Conservation (phyloP, 2,329 filamentous ascomycete species). For the Ceratocystis alfenasii region DNA sequence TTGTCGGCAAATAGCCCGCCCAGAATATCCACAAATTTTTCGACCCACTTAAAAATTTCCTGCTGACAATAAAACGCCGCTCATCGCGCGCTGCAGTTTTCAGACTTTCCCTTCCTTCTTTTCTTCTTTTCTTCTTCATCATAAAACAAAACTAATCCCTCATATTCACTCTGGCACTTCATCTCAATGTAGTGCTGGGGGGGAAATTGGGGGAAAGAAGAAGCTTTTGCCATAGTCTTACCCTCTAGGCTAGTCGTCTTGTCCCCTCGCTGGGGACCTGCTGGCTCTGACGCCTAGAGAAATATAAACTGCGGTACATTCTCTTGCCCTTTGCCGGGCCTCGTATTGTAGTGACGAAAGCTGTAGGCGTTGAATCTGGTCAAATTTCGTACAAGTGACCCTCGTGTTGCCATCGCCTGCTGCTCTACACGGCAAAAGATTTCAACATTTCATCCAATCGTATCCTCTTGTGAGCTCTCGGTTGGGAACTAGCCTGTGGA, state of each 20-base stretch:
- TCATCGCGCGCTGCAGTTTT: constrained; percentile 1
- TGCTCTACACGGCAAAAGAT: background rate
- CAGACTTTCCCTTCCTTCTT: constrained; percentile 20
- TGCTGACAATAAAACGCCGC: constrained; percentile 13
- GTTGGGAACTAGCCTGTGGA: constrained; percentile 24
- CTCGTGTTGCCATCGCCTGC: too few species aligned
- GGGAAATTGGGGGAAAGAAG: constrained; percentile 62
- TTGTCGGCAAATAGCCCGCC: background rate
- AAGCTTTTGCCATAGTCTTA: constrained; percentile 32
- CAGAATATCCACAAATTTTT: background rate
- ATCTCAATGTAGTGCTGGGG: constrained; percentile 47
- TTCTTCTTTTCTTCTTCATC: constrained; percentile 29
- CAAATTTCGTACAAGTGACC: too few species aligned
- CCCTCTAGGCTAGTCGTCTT: constrained; percentile 35
- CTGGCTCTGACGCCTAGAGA: constrained; percentile 27
- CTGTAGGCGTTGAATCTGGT: too few species aligned
- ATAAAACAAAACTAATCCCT: constrained; percentile 32
- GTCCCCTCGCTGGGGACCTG: constrained; percentile 6
- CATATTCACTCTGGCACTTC: constrained; percentile 57
- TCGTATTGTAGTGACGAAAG: background rate
- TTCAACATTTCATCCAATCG: constrained; percentile 29
- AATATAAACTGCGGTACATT: constrained; percentile 30
- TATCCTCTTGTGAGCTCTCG: constrained; percentile 28
- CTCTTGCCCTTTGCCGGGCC: background rate
- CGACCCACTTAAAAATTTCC: constrained; percentile 14